Base-by-base conservation (phyloP, 768 basidiomycete species). In the Tylopilus intermedius region DNA sequence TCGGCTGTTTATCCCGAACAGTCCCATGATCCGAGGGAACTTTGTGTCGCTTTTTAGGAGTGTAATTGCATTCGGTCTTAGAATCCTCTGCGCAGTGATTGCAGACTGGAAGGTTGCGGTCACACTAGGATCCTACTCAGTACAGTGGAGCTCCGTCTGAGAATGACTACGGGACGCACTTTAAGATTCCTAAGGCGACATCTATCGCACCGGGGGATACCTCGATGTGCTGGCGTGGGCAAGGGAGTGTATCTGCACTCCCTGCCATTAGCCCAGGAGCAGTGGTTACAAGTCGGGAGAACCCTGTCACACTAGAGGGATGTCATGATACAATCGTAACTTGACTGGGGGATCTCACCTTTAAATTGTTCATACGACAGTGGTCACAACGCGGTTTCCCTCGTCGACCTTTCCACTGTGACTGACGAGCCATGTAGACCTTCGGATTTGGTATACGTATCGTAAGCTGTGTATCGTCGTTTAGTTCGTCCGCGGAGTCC, bases 381-480 rank as follows among this genome's bases (percentile, higher is more conserved):
- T 84, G 79, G 70, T 87, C 85, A 61, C 85, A 87, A 45, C 85
- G 76, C 58, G 85, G 84, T 62, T 87, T 87, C 47, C 85, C 85
- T 70, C 85, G 76, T 53, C 83, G 78, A 53, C 84, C 84, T 57
- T 85, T 84, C 85, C 85, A 87, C 51, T 82, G 81, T 39, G 84
- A 86, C 65, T 82, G 83, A 55, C 79, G 81, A 62, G 78, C 81
- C 79, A 81, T 78, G 67, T 79, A 84, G 47, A 80, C 74, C 71
- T 80, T 82, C 33, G 81, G 79, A 61, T 83, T 84, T 3, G 84
- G 83, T 58, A 86, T 85, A 53, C 79, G 75, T 60, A 85, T 83
- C 44, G 77, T 83, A 58, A 84, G 73, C 55, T 78, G 79, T 45
- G 71, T 72, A 62, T 80, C 79, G 65, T 77, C 79, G 52, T 69